Percentiles rank a stretch among this genome's conserved stretches.
These are phyloP conservation scores for Mycena sp. DNA, from an alignment of 1,284 basidiomycete genomes.

Conservation along the genomic window DNA sequence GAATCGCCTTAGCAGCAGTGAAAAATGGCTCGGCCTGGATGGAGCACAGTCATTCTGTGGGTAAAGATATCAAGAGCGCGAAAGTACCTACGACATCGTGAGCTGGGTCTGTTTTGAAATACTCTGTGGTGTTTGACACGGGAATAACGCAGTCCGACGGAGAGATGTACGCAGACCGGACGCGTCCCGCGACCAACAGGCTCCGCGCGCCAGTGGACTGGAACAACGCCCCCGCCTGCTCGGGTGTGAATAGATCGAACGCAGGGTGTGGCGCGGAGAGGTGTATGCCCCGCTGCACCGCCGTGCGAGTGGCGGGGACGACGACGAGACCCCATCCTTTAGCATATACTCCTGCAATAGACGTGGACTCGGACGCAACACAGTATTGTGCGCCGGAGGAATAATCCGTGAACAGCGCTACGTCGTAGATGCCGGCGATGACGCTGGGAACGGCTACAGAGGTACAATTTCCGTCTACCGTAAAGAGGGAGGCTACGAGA, in stretches of 20 bases:
- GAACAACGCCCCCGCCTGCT: constrained; percentile 52
- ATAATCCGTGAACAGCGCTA: constrained; percentile 40
- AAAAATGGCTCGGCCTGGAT: constrained; percentile 44
- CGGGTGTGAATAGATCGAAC: constrained; percentile 46
- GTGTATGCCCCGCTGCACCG: constrained; percentile 43
- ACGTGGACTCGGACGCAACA: constrained; percentile 45
- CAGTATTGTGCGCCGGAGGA: constrained; percentile 39
- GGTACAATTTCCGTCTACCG: constrained; percentile 44
- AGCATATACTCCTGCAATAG: constrained; percentile 35
- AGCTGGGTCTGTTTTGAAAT: constrained; percentile 53
- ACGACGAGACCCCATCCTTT: constrained; percentile 55
- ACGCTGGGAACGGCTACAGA: constrained; percentile 39
- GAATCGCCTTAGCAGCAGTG: constrained; percentile 46
- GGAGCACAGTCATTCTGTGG: not conserved
- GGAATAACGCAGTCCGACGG: constrained; percentile 39
- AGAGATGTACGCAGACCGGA: constrained; percentile 42
- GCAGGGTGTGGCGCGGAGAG: constrained; percentile 54
- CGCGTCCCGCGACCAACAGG: constrained; percentile 51
- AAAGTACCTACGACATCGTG: constrained; percentile 49
- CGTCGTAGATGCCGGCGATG: constrained; percentile 37
- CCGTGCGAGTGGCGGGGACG: constrained; percentile 40
- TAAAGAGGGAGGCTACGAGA: constrained; percentile 41
- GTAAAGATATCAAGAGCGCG: not conserved
- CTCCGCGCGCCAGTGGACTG: constrained; percentile 46
- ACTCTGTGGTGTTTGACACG: constrained; percentile 29